A percentile compares a stretch with the other conserved stretches of the same genome.
phyloP scores from a whole-genome alignment of 164 flowering plant species.

The Stephania yunnanensis region DNA sequence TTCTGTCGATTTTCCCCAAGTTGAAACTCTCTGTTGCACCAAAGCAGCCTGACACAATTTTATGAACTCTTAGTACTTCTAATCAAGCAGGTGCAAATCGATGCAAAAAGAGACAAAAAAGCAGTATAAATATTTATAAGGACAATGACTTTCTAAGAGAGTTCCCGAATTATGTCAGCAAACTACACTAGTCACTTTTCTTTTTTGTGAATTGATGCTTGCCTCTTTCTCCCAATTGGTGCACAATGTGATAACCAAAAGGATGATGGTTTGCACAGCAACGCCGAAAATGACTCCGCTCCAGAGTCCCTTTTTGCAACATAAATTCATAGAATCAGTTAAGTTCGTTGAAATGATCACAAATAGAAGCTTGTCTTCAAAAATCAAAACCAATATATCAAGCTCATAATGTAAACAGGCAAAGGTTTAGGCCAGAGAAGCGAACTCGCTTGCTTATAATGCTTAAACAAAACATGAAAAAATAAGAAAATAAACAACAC shows the following conservation, averaged over 20 bases:
- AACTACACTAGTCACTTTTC: no score
- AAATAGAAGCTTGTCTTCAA: neutral
- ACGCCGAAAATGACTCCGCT: slow-evolving; percentile 16
- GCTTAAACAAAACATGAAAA: no score
- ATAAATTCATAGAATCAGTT: neutral
- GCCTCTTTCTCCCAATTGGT: slow-evolving; percentile 25
- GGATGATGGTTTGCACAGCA: slow-evolving; percentile 17
- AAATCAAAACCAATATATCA: neutral
- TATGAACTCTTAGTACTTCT: neutral
- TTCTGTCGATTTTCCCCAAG: neutral
- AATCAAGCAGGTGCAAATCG: neutral
- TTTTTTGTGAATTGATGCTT: neutral
- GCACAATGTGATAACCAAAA: slow-evolving; percentile 9
- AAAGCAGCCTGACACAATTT: neutral
- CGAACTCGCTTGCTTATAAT: no score
- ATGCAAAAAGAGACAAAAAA: neutral
- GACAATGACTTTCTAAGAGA: no score
- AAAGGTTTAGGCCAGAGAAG: no score
- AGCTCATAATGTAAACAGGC: neutral
- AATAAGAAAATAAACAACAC: no score
- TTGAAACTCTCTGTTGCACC: neutral
- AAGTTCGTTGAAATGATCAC: neutral
- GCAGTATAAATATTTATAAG: neutral
- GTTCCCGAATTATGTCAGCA: no score
- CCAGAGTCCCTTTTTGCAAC: slow-evolving; percentile 20